These are phyloP conservation scores for Kwoniella europaea DNA, from an alignment of 768 basidiomycete species.

Conservation along the genomic window DNA sequence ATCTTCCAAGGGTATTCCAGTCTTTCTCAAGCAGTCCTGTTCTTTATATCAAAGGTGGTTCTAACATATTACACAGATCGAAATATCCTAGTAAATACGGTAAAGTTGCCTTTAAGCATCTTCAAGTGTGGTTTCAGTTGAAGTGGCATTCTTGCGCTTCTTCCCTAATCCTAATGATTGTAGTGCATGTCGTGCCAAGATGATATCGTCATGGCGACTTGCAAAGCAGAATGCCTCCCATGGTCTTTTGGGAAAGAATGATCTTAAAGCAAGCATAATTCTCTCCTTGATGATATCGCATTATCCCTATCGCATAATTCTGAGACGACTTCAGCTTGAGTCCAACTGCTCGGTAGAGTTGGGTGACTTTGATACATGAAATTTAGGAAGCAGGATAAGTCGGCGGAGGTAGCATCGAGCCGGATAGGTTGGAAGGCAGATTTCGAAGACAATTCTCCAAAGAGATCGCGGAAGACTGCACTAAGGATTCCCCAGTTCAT, in stretches of 20 bases:
- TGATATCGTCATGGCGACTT: neutral
- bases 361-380: neutral
- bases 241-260: neutral
- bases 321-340: neutral
- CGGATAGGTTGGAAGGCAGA: neutral
- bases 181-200: neutral
- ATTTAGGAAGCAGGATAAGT: neutral
- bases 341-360: neutral
- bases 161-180: neutral
- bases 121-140: neutral
- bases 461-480: constrained; percentile 12
- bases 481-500: neutral
- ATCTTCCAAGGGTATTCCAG: neutral
- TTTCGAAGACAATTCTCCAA: neutral
- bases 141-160: constrained; percentile 2
- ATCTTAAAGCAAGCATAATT: neutral
- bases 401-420: neutral
- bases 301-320: constrained; percentile 1
- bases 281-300: constrained; percentile 1
- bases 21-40: neutral
- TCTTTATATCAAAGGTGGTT: neutral
- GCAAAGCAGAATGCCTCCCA: constrained; percentile 18
- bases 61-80: neutral
- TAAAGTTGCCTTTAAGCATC: neutral
- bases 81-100: constrained; percentile 3